Conservation (phyloP, 805 yeast species). For the Hanseniaspora pseudoguilliermondii region DNA sequence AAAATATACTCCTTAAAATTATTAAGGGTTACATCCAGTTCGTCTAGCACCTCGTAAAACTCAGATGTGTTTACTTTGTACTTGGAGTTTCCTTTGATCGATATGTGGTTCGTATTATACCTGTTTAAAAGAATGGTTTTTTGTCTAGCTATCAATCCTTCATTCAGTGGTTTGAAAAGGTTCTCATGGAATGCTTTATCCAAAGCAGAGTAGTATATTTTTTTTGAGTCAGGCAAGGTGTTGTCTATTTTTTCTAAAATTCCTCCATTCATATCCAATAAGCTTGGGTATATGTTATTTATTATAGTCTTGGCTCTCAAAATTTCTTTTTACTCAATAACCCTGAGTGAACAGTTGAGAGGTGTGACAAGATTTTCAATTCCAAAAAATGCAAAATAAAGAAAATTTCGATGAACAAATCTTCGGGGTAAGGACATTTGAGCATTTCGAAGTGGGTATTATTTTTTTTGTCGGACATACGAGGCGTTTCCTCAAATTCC, state of each 20-base stretch:
- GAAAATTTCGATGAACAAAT: no score
- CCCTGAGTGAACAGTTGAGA: no score
- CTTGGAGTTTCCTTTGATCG: background rate
- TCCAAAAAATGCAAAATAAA: no score
- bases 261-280: background rate
- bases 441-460: no score
- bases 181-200: slow-evolving; percentile 9
- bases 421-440: no score
- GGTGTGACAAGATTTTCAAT: no score
- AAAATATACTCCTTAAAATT: slow-evolving; percentile 1
- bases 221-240: background rate
- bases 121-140: slow-evolving; percentile 2
- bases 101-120: slow-evolving; percentile 2
- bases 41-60: slow-evolving; percentile 3
- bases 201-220: slow-evolving; percentile 9
- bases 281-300: no score
- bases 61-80: background rate
- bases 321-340: no score
- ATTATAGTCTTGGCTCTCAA: no score
- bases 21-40: slow-evolving; percentile 4
- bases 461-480: no score
- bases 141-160: slow-evolving; percentile 3
- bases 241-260: slow-evolving; percentile 8
- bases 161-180: slow-evolving; percentile 8
- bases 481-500: no score